Evolutionary conservation across 2,329 filamentous ascomycete genomes (phyloP), one percentile per base, ranked within the genome.

Genomic region (Aspergillus neotritici): DNA sequence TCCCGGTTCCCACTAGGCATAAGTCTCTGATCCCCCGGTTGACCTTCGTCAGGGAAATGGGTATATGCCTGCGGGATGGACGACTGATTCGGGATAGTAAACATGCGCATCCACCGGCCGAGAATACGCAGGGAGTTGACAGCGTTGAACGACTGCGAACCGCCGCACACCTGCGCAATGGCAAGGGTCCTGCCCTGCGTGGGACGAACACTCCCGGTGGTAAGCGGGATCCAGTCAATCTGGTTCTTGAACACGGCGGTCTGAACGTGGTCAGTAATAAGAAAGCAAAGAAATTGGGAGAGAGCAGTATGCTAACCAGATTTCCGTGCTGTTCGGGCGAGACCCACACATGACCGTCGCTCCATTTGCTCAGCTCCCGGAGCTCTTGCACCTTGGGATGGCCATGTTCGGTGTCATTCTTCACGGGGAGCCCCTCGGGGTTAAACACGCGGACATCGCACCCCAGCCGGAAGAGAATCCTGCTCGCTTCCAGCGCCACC

Each of bases 61-160:
- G 72, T 83, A 48, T 80, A 84, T 0, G 80, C 82, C 57, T 69
- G 76, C 0, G 82, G 82, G 2, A 85, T 71, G 0, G 76, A 81
- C 16, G 74, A 78, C 58, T 85, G 82, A 56, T 85, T 85, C 0
- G 80, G 78, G 17, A 84, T 82, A 1, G 74, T 68, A 50, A 83
- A 83, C 79, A 84, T 83, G 32, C 80, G 73, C 80, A 84, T 84
- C 82, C 81, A 85, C 0, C 82, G 73, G 0, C 82, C 82, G 0
- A 85, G 69, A 9, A 84, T 74, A 0, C 81, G 73, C n/a, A 85
- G 66, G 1, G 74, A 74, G 54, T 84, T 85, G 7, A 84, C 79
- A 0, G 79, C 76, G 52, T 86, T 85, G 66, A 85, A 85, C 0
- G 74, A 79, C 57, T 84, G 82, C 0, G 76, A 81, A 0, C 81